Evolutionary conservation across 1,284 basidiomycete genomes (phyloP), one percentile per base, ranked within the genome.

Genomic region (Rhodotorula sp.): DNA sequence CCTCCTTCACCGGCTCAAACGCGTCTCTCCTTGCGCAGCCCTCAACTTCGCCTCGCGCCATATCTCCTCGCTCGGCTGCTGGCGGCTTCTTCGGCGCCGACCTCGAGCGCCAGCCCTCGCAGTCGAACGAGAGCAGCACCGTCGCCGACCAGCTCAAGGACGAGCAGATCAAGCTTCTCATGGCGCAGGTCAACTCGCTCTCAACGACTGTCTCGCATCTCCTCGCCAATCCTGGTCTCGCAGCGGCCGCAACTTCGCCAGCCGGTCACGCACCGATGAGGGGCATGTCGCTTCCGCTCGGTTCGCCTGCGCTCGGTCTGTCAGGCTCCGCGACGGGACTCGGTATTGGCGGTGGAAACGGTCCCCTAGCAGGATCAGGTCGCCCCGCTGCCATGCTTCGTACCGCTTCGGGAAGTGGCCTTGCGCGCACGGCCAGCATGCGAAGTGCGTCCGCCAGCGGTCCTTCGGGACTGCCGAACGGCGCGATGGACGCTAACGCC

Each of bases 151-250:
- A 31, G 52, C 26, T 50, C 47, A 73, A 75, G 56, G 73, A 72
- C 62, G 67, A 72, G 46, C 73, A 75, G 52, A 73, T 75, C 63
- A 50, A 64, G 31, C 61, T 66, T 13, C 69, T 75, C 50, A 67
- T 68, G 18, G 67, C 67, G 4, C 73, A 75, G 61, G 68, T 75
- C 62, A 54, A 50, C n/a, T 54, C 58, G 20, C 62, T 75, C 44
- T 61, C 70, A 30, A 59, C 63, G 13, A 68, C 73, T 28, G 67
- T 70, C 52, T 62, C 71, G 28, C 67, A 69, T 51, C 62, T 73
- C 26, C 48, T 73, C 26, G 51, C 60, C 2, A 47, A 53, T 9
- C 47, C 69, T 28, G 48, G n/a, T 44, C 16, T 48, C 26, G 30
- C 55, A 7, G 62, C 46, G 9, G 50, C 34, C 26, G 59, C 20